Base-by-base conservation (phyloP, 371 early-diverging fungal genomes). In the Mycotypha africana region DNA sequence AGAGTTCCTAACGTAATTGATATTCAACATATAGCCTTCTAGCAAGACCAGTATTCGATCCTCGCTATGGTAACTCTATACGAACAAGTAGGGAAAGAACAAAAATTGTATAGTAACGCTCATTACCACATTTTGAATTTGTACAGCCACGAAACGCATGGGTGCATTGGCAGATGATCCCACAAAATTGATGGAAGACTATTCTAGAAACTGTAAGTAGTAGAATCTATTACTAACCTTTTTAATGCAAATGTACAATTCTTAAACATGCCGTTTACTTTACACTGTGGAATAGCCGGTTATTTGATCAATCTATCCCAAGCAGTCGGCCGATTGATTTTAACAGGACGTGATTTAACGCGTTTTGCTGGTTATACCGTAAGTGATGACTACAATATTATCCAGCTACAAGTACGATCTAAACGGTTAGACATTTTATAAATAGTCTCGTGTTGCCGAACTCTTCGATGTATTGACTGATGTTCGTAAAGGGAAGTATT, bases 271-370 rank as follows among this genome's bases (percentile, higher is more conserved):
- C n/a, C n/a, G n/a, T n/a, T n/a, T n/a, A n/a, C n/a, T n/a, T n/a
- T n/a, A n/a, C n/a, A n/a, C n/a, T n/a, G n/a, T n/a, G n/a, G n/a
- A 11, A 32, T 53, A 81, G 81, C 88, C 51, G 82, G 91, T 55
- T 88, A 92, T 48, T 68, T 91, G 49, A 85, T 91, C 53, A 92
- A 89, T 49, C 56, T 91, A 42, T 86, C 89, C 0, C 92, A 91
- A 49, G 92, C 92, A 22, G 86, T 92, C 16, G 91, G 91, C 25
- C 67, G 91, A 46, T 60, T 91, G 24, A 89, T 91, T 62, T 71
- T 85, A 47, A 84, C 89, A 30, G 86, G 85, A 30, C 85, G 86
- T 51, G 89, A 91, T 63, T 56, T 89, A 49, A 88, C 88, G 42
- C 82, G 88, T 49, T 86, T 91, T 51, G 85, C 86, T 31, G 85